Evolutionary conservation across 768 basidiomycete genomes (phyloP), one percentile per base, ranked within the genome.

Genomic region (Saitozyma sp.): DNA sequence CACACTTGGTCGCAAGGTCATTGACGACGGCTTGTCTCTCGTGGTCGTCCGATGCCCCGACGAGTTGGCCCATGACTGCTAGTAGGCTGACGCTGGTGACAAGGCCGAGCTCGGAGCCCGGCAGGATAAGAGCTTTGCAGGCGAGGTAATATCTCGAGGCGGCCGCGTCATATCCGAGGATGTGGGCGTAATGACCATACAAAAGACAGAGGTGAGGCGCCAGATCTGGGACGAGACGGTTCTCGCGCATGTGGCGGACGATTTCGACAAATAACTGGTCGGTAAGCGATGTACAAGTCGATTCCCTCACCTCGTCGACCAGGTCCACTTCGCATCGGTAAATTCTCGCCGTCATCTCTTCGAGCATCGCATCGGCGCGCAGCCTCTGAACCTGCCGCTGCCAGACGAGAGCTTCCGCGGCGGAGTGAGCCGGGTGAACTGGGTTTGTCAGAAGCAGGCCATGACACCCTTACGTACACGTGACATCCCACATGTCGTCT

Each of bases 401-500:
- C 16, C 57, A 29, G 8, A 6, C 9, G 16, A 41, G 11, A 17
- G 63, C 64, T 8, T 67, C 50, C 7, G 48, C 51, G 0, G 64
- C 45, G 6, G 13, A 13, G 13, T 46, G 45, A 17, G 13, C 45
- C 11, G n/a, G 11, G 45, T 17, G n/a, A 17, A 46, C 45, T 46
- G 11, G n/a, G 6, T 13, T 46, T 6, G 45, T 46, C n/a, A 46
- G 45, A 46, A 46, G 45, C 3, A 17, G n/a, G 2, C 45, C 11
- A 71, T 71, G 50, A 73, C 74, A 73, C 20, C 64, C 69, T 14
- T 5, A 29, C 29, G 29, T 29, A 29, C 29, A 29, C 29, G 29
- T 29, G 29, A 42, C 48, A 56, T 76, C 71, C 74, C 74, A 76
- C 63, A 73, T 66, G 46, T 73, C 71, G 5, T 67, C 69, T 13